Evolutionary conservation across 1,139 yeast genomes (phyloP), one percentile per base, ranked within the genome.

Genomic region (Lodderomyces margitis): DNA sequence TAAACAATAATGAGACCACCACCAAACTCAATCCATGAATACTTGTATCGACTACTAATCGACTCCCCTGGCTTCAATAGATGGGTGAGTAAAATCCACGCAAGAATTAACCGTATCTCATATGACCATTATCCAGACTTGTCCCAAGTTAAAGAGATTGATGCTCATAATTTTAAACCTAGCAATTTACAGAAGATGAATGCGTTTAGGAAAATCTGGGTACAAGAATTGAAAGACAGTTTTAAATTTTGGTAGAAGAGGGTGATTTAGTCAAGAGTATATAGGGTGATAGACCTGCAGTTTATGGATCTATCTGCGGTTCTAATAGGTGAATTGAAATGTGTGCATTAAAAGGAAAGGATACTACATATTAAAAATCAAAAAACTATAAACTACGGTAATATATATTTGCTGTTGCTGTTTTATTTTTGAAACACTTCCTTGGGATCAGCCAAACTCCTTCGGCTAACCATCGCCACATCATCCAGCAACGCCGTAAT

Each of bases 401-500:
- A 17, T 36, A 24, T 28, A 21, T 34, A 14, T 33, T 10, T 31
- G 17, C 11, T 9, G 10, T 23, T 23, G 8, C 25, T 23, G n/a
- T 19, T 28, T 11, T 34, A 34, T 10, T 34, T 12, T 34, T 33
- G 42, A 34, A 51, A 44, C 14, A 47, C 46, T 28, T 43, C 43
- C 74, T 46, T 72, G 5, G 89, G 84, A 45, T 68, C 70, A 45
- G 73, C 70, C 63, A 88, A 80, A 7, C 78, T 73, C 38, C 68
- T 68, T 52, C 78, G 78, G 45, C 74, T 78, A 11, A 76, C 80
- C 75, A 83, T 70, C 2, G 83, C 75, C 20, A 86, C 91, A 57
- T 86, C 91, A 57, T 86, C 78, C 45, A 80, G 79, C 47, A 81
- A 65, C 1, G 92, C 83, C 40, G 87, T 74, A 46, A 87, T 78